Evolutionary conservation across 306 rosid species (phyloP), one percentile per base, ranked within the genome.

Genomic region (Prinsepia uniflora): DNA sequence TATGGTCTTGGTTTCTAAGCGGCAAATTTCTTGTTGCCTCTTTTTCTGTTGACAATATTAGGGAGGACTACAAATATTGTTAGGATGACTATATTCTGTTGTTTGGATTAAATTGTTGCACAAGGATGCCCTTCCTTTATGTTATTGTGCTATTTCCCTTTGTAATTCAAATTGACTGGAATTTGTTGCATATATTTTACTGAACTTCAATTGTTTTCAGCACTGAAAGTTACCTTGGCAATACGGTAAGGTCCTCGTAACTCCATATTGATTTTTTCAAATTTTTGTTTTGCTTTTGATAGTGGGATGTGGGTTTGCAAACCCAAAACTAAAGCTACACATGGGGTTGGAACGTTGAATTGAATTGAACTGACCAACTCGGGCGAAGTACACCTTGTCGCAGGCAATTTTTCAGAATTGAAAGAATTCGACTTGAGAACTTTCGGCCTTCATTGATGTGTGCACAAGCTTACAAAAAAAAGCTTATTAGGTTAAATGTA

Each of bases 11-110:
- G 64, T 18, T 42, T 54, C 30, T 8, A 57, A 34, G 65, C 69
- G 55, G 71, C 24, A 30, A 65, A 65, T 41, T 74, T 41, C 40
- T 65, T 8, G 13, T 43, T 72, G 50, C 60, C 77, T 72, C 49
- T 39, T 63, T 40, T 43, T 54, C 42, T 47, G 73, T 72, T 22
- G 43, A 61, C 69, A 54, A 3, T 57, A 47, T 66, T 74, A 43
- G 70, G 71, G 63, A 48, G 48, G 47, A 50, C 58, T 42, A 50
- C 62, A 34, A 11, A 18, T 80, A 52, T 70, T 47, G 22, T 66
- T 34, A 39, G 53, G 75, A 36, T 30, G 68, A 62, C 72, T 55
- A 13, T 3, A 6, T 61, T 66, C 36, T 67, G 69, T 66, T 72
- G 68, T 30, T 48, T 71, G 43, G 18, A 62, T 41, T 39, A 45